Percentiles rank a stretch among this genome's conserved stretches.
phyloP scores from a whole-genome alignment of 2,329 filamentous ascomycete genomes.

The Hymenotorrendiella dingleyae region DNA sequence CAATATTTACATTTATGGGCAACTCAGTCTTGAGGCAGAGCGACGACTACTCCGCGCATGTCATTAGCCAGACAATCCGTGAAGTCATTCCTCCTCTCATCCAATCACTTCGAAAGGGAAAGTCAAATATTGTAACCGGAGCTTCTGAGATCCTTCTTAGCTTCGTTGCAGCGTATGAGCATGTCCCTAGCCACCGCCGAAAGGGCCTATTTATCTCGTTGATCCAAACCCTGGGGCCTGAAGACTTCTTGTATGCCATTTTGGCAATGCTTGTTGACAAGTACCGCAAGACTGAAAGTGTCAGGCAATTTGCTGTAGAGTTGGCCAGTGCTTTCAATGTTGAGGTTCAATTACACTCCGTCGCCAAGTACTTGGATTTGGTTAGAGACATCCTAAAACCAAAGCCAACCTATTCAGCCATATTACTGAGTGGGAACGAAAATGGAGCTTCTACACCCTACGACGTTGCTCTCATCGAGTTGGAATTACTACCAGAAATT shows the following conservation, averaged over 20 bases:
- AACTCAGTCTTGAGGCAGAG: slow-evolving; percentile 84
- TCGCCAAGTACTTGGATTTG: slow-evolving; percentile 71
- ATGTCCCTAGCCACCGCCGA: slow-evolving; percentile 83
- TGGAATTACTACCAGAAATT: slow-evolving; percentile 52
- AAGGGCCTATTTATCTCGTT: slow-evolving; percentile 79
- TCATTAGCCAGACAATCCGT: slow-evolving; percentile 91
- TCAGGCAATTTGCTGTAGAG: slow-evolving; percentile 69
- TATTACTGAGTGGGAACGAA: slow-evolving; percentile 60
- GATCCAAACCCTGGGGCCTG: slow-evolving; percentile 74
- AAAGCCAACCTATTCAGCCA: slow-evolving; percentile 67
- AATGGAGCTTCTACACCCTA: slow-evolving; percentile 38
- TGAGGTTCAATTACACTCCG: slow-evolving; percentile 69
- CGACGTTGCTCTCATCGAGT: slow-evolving; percentile 47
- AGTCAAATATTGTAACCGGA: slow-evolving; percentile 70
- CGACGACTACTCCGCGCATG: slow-evolving; percentile 94
- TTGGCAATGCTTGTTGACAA: slow-evolving; percentile 86
- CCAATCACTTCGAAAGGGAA: slow-evolving; percentile 73
- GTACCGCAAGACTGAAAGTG: slow-evolving; percentile 70
- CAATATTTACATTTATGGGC: slow-evolving; percentile 97
- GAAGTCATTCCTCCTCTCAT: slow-evolving; percentile 91
- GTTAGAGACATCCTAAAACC: slow-evolving; percentile 69
- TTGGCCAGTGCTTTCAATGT: slow-evolving; percentile 68
- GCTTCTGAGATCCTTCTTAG: slow-evolving; percentile 88
- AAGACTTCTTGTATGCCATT: slow-evolving; percentile 84
- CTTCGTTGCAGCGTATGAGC: slow-evolving; percentile 93